These are phyloP conservation scores for Chlorella sp. DNA, from an alignment of 139 green algal genomes.

Conservation along the genomic window DNA sequence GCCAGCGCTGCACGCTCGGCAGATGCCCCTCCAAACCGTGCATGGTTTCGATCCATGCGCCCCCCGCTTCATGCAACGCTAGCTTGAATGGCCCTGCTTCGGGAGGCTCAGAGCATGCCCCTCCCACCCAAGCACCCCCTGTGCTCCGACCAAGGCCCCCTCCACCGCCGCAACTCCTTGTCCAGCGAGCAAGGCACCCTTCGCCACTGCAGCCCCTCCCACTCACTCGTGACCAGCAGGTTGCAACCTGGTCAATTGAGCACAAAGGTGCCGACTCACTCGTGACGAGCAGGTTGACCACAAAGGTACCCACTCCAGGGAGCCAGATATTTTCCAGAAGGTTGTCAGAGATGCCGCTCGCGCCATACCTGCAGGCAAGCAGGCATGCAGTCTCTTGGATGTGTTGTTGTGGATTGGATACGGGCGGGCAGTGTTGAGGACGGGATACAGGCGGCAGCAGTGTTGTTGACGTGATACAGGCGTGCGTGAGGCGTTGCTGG, in stretches of 20 bases:
- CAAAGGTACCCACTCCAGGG: slow-evolving; percentile 8
- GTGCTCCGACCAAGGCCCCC: too few relatives aligned
- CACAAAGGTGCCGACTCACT: background rate
- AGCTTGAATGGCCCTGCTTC: background rate
- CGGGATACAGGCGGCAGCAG: too few relatives aligned
- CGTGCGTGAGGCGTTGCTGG: background rate
- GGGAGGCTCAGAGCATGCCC: background rate
- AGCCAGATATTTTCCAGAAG: slow-evolving; percentile 11
- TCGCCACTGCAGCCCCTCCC: background rate
- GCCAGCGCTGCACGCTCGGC: background rate
- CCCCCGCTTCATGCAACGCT: too few relatives aligned
- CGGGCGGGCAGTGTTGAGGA: too few relatives aligned
- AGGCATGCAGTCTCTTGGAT: too few relatives aligned
- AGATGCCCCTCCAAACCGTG: background rate
- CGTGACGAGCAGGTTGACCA: slow-evolving; percentile 12
- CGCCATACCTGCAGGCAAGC: slow-evolving; percentile 8
- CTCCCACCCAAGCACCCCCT: too few relatives aligned
- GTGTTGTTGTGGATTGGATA: too few relatives aligned
- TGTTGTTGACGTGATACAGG: background rate
- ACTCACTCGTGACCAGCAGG: too few relatives aligned
- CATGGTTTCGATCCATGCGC: too few relatives aligned
- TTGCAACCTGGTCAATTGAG: too few relatives aligned
- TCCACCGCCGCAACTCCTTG: too few relatives aligned
- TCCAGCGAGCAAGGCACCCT: too few relatives aligned
- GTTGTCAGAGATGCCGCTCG: slow-evolving; percentile 1